Evolutionary conservation across 2,329 filamentous ascomycete species (phyloP).

Genomic region (Ophiostoma perfectum): DNA sequence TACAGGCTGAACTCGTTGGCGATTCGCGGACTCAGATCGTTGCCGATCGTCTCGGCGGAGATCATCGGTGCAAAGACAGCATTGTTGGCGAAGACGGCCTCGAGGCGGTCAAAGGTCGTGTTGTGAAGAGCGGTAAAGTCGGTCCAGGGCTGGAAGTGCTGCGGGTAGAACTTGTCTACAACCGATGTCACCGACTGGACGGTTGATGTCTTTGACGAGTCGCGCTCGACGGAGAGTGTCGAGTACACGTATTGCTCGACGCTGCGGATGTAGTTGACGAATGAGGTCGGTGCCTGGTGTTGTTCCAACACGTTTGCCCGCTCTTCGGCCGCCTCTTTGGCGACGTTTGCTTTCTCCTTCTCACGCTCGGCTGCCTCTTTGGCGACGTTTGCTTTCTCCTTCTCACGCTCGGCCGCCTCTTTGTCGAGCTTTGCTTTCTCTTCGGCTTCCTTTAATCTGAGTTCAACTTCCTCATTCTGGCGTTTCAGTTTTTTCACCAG

Average conservation of each 20-base stretch:
- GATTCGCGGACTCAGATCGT: slow-evolving; percentile 6
- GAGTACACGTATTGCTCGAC: neutral
- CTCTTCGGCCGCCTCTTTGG: no score
- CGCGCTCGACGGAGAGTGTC: neutral
- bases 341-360: no score
- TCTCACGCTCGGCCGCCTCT: no score
- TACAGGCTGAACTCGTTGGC: slow-evolving; percentile 18
- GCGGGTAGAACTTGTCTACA: neutral
- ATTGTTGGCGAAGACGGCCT: neutral
- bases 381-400: no score
- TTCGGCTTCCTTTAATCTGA: no score
- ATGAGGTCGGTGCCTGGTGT: neutral
- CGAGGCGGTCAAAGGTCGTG: neutral
- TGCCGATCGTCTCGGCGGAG: neutral
- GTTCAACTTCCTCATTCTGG: no score
- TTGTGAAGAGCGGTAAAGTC: neutral
- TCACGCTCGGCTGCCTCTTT: no score
- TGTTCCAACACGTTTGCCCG: no score
- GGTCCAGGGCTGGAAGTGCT: neutral
- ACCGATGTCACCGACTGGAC: neutral
- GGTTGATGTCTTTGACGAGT: neutral
- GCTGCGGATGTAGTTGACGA: neutral
- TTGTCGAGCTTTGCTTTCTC: no score
- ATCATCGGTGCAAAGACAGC: neutral
- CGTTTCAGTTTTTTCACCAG: no score